Percentiles rank a stretch among this genome's conserved stretches.
Evolutionary conservation across 805 yeast genomes (phyloP).

Genomic region (Lachancea cidri): DNA sequence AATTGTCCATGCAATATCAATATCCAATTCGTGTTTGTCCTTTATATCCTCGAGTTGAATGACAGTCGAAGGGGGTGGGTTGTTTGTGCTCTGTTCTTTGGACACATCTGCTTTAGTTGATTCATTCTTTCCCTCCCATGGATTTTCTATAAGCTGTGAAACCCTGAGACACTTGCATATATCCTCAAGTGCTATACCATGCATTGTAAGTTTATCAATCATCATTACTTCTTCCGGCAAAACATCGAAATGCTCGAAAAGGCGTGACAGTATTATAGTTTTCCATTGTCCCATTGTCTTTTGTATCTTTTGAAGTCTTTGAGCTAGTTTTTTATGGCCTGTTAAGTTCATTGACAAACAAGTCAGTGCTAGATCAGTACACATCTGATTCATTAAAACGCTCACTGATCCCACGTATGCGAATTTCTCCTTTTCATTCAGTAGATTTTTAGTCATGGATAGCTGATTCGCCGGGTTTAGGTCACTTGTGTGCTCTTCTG

Average conservation of each 20-base stretch:
- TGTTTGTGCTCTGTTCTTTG: slow-evolving; percentile 1
- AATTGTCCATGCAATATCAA: slow-evolving; percentile 90
- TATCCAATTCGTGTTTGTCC: slow-evolving; percentile 40
- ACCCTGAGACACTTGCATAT: slow-evolving; percentile 58
- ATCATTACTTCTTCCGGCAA: slow-evolving; percentile 70
- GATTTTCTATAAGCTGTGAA: slow-evolving; percentile 47
- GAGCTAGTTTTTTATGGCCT: slow-evolving; percentile 45
- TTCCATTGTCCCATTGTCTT: slow-evolving; percentile 85
- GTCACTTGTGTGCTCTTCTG: slow-evolving; percentile 32
- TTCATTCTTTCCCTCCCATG: slow-evolving; percentile 30
- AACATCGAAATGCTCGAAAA: slow-evolving; percentile 80
- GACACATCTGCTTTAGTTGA: slow-evolving; percentile 5
- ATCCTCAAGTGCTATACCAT: slow-evolving; percentile 74
- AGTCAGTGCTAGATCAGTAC: slow-evolving; percentile 64
- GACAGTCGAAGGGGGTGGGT: slow-evolving; percentile 13
- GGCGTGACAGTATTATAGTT: slow-evolving; percentile 57
- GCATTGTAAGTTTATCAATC: slow-evolving; percentile 82
- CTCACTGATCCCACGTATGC: slow-evolving; percentile 88
- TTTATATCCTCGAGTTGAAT: slow-evolving; percentile 33
- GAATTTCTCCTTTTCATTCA: slow-evolving; percentile 77
- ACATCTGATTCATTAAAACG: slow-evolving; percentile 72
- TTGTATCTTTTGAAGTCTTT: slow-evolving; percentile 59
- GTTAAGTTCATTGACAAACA: slow-evolving; percentile 47
- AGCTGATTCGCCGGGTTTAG: slow-evolving; percentile 46
- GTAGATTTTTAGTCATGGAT: slow-evolving; percentile 71